Base-by-base conservation (phyloP, 345 rosid species). In the Syzygium jambos region DNA sequence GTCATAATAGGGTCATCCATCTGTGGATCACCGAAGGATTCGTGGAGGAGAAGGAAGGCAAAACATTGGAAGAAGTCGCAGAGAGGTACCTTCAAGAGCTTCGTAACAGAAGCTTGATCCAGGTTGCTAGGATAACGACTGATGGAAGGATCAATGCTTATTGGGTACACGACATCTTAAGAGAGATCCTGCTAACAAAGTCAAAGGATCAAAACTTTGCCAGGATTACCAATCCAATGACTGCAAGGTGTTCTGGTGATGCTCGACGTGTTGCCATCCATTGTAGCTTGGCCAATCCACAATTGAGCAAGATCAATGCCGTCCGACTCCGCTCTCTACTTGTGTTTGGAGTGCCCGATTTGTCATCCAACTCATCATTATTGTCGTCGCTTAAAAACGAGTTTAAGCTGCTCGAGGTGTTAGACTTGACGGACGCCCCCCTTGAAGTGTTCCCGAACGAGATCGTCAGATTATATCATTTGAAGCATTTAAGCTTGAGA, bases 1-100 rank as follows among this genome's bases (percentile, higher is more conserved):
- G 85, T 59, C 68, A 56, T 25, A 84, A 43, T 46, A 87, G 88
- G 43, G 38, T 87, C 27, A 25, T 84, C 23, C 84, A 61, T 11
- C 78, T 83, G n/a, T 87, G 88, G 88, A 84, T 87, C 27, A 77
- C 88, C 10, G 86, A 87, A 52, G 88, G 88, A 34, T 87, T 87
- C 23, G 83, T 84, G 41, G 43, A 59, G 52, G 41, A 30, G 43
- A 63, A n/a, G 19, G 78, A 84, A 59, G 38, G 86, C 16, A 52
- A 30, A 54, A 84, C 88, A 51, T 29, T 38, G 22, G 88, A 87
- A 51, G 88, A 87, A 49, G 86, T 84, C 4, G 88, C 86, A 19
- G 80, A 84, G 86, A 78, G 52, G 29, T 87, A 87, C 83, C 51
- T 87, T 13, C 9, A 25, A 11, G 83, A 84, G 52, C 88, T 87